A percentile compares a stretch with the other conserved stretches of the same genome.
phyloP scores from a whole-genome alignment of 768 basidiomycete genomes.

The Hypsizygus marmoreus region DNA sequence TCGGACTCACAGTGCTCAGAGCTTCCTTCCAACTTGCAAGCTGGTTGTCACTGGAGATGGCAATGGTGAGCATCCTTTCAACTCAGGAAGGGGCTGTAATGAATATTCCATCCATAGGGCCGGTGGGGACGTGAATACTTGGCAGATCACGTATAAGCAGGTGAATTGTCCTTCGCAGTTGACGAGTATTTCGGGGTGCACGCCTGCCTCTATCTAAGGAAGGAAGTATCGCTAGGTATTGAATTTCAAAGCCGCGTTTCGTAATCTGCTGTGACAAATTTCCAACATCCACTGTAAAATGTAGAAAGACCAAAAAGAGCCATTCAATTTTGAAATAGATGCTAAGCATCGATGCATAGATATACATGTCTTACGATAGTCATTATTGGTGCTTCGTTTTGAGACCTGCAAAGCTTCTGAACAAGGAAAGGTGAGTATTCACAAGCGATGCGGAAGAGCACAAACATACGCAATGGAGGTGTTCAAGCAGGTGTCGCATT shows the following conservation, averaged over 20 bases:
- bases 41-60: conserved; percentile 11
- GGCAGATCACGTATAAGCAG: conserved; percentile 8
- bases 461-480: background rate
- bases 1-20: conserved; percentile 8
- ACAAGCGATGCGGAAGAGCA: too few species aligned
- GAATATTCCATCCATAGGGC: conserved; percentile 1
- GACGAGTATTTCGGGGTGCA: conserved; percentile 12
- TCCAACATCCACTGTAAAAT: too few species aligned
- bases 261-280: too few species aligned
- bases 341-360: too few species aligned
- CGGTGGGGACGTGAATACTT: conserved; percentile 10
- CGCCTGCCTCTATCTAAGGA: conserved; percentile 6
- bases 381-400: too few species aligned
- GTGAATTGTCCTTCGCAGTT: conserved; percentile 10
- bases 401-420: too few species aligned
- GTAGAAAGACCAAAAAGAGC: too few species aligned
- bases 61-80: conserved; percentile 5
- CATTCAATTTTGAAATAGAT: too few species aligned
- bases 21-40: conserved; percentile 9
- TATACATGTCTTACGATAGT: too few species aligned
- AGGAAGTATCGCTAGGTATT: background rate
- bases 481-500: conserved; percentile 30
- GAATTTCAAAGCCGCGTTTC: background rate
- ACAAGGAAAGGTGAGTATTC: too few species aligned
- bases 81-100: background rate